Conservation (phyloP, 1,284 basidiomycete genomes). For the Papiliotrema fonsecae region DNA sequence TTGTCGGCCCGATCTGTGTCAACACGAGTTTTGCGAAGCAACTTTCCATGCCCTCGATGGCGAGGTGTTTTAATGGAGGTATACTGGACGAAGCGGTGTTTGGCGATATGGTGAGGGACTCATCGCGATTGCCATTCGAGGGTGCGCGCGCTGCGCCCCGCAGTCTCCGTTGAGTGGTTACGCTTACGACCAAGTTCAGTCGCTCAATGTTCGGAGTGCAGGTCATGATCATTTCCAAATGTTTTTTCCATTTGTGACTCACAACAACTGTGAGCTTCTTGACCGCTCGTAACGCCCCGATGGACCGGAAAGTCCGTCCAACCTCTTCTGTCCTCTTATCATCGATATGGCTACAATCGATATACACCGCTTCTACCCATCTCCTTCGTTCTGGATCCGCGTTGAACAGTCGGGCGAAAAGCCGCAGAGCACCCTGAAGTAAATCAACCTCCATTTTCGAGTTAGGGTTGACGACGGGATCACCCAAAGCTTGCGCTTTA, state of each 20-base stretch:
- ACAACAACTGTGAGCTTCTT: background rate
- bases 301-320: background rate
- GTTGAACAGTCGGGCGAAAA: background rate
- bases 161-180: no score
- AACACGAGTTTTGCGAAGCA: background rate
- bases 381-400: background rate
- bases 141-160: no score
- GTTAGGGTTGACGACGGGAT: background rate
- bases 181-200: no score
- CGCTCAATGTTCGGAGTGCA: background rate
- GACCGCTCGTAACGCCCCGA: background rate
- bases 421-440: conserved; percentile 1
- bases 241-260: background rate
- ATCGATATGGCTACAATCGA: background rate
- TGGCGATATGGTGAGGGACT: no score
- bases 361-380: background rate
- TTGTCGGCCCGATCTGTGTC: background rate
- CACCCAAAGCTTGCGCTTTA: background rate
- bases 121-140: no score
- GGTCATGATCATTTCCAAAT: background rate
- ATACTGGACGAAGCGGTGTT: background rate
- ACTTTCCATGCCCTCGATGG: background rate
- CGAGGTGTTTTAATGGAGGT: background rate
- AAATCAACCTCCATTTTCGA: background rate
- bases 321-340: background rate